Percentiles rank a stretch among this genome's conserved stretches.
These are phyloP conservation scores for Chamaecrista fasciculata DNA, from an alignment of 306 rosid genomes.

Conservation along the genomic window DNA sequence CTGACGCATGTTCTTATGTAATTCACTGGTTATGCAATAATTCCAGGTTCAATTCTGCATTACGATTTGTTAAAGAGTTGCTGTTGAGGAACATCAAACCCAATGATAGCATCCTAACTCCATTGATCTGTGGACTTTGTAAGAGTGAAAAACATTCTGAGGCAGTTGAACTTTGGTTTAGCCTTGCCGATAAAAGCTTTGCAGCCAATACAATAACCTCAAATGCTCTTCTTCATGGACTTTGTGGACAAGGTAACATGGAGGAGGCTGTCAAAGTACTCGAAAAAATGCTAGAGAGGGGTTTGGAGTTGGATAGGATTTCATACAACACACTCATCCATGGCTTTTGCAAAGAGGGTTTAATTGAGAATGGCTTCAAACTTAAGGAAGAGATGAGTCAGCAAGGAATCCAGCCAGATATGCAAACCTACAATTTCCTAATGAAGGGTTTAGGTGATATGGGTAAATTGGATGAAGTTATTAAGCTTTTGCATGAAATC, in stretches of 20 bases:
- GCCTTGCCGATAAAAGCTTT: slow-evolving; percentile 48
- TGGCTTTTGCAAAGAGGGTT: slow-evolving; percentile 58
- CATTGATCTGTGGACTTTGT: slow-evolving; percentile 60
- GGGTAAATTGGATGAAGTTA: slow-evolving; percentile 57
- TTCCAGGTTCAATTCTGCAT: slow-evolving; percentile 50
- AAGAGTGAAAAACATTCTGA: slow-evolving; percentile 49
- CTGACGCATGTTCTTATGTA: slow-evolving; percentile 49
- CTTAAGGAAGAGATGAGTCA: slow-evolving; percentile 59
- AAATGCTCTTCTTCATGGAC: slow-evolving; percentile 68
- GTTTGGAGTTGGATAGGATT: slow-evolving; percentile 52
- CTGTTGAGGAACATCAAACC: slow-evolving; percentile 52
- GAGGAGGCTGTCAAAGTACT: slow-evolving; percentile 38
- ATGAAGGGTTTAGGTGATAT: slow-evolving; percentile 51
- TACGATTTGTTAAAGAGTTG: slow-evolving; percentile 41
- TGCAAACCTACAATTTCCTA: slow-evolving; percentile 58
- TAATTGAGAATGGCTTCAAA: slow-evolving; percentile 46
- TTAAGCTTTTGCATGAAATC: slow-evolving; percentile 54
- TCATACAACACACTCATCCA: slow-evolving; percentile 69
- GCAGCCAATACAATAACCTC: slow-evolving; percentile 58
- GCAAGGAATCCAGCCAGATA: slow-evolving; percentile 58
- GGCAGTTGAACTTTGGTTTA: slow-evolving; percentile 70
- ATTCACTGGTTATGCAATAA: slow-evolving; percentile 45
- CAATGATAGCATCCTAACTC: slow-evolving; percentile 56
- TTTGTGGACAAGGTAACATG: slow-evolving; percentile 52
- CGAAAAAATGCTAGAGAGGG: slow-evolving; percentile 55